phyloP scores from a whole-genome alignment of 2,329 filamentous ascomycete species.

The Colletotrichum liriopes region DNA sequence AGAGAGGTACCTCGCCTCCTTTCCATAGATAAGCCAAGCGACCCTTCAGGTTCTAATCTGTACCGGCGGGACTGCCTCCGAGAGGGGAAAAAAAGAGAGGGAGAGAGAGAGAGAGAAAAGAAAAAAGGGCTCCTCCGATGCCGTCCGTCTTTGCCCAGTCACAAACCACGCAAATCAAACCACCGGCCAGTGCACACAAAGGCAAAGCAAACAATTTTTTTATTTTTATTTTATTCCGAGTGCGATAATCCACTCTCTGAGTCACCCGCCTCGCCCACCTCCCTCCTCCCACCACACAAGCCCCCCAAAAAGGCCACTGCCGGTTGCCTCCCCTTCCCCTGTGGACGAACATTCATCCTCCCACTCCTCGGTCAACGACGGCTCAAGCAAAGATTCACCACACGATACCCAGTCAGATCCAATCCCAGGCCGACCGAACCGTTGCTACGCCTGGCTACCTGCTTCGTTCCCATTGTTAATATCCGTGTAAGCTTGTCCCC shows the following conservation, averaged over 20 bases:
- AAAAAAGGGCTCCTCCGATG: not conserved
- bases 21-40: not conserved
- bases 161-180: not conserved
- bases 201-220: conserved; percentile 13
- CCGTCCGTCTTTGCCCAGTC: not conserved
- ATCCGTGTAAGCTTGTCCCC: conserved; percentile 24
- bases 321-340: conserved; percentile 34
- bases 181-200: not conserved
- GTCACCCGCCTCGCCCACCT: conserved; percentile 24
- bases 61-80: conserved; percentile 34
- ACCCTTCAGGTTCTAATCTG: not conserved
- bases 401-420: conserved; percentile 34
- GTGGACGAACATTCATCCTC: conserved; percentile 43
- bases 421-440: conserved; percentile 18
- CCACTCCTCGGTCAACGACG: conserved; percentile 42
- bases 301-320: conserved; percentile 28
- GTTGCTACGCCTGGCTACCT: conserved; percentile 12
- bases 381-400: conserved; percentile 40
- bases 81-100: not conserved
- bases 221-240: not conserved
- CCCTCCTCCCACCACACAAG: not conserved
- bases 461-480: conserved; percentile 13
- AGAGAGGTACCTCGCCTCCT: not conserved
- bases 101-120: no score
- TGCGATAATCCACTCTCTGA: conserved; percentile 26